Conservation (phyloP, 2,329 filamentous ascomycete species). For the Ceratocystis colombiana region DNA sequence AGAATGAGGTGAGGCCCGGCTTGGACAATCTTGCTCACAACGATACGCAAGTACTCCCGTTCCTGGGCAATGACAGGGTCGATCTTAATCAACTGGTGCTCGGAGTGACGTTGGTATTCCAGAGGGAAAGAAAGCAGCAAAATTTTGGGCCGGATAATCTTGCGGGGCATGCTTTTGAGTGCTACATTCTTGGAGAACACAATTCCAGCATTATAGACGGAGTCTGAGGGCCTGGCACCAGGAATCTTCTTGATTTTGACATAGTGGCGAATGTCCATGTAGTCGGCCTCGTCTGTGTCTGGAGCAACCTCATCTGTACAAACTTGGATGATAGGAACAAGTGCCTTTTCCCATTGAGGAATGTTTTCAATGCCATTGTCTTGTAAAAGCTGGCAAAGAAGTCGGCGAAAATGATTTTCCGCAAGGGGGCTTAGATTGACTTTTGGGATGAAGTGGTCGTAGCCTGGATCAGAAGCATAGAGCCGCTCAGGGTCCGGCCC, state of each 20-base stretch:
- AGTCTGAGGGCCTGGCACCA: constrained; percentile 80
- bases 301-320: constrained; percentile 93
- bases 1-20: constrained; percentile 75
- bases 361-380: constrained; percentile 65
- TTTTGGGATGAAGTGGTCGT: constrained; percentile 51
- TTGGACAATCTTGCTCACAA: constrained; percentile 83
- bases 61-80: constrained; percentile 96
- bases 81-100: constrained; percentile 91
- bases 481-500: constrained; percentile 17
- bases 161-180: constrained; percentile 88
- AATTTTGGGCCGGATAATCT: constrained; percentile 73
- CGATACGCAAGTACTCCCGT: constrained; percentile 80
- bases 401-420: constrained; percentile 72
- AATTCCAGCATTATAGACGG: constrained; percentile 89
- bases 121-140: constrained; percentile 90
- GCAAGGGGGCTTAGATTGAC: constrained; percentile 81
- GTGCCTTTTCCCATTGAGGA: constrained; percentile 74
- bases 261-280: constrained; percentile 95
- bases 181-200: constrained; percentile 97
- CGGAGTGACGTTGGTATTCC: constrained; percentile 79
- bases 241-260: constrained; percentile 96
- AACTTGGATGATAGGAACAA: constrained; percentile 80
- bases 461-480: constrained; percentile 36
- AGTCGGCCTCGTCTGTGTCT: constrained; percentile 78
- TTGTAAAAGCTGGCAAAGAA: constrained; percentile 71